Evolutionary conservation across 1,139 yeast species (phyloP).

Genomic region (Candida freyschussii): DNA sequence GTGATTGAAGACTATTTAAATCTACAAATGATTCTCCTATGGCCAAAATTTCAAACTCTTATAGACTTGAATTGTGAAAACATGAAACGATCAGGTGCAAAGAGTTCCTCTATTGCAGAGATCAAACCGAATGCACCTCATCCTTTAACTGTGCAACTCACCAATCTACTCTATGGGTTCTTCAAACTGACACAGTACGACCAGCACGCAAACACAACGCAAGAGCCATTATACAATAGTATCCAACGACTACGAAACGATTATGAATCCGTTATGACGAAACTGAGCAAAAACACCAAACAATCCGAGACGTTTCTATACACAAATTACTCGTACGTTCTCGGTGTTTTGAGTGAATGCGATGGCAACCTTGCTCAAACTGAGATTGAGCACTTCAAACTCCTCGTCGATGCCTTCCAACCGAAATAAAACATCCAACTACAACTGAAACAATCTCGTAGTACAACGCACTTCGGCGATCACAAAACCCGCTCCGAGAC

Average conservation of each 20-base stretch:
- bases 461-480: neutral
- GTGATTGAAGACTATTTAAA: conserved; percentile 71
- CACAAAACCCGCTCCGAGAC: neutral
- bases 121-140: conserved; percentile 44
- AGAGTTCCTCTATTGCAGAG: conserved; percentile 27
- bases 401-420: conserved; percentile 57
- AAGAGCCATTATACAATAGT: conserved; percentile 72
- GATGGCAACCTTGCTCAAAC: conserved; percentile 49
- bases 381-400: conserved; percentile 57
- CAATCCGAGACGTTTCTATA: conserved; percentile 69
- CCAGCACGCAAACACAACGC: conserved; percentile 29
- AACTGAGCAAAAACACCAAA: conserved; percentile 48
- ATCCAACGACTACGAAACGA: conserved; percentile 68
- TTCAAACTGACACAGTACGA: conserved; percentile 47
- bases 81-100: conserved; percentile 33
- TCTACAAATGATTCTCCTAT: conserved; percentile 57
- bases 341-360: conserved; percentile 44
- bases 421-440: conserved; percentile 9
- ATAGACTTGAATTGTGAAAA: conserved; percentile 75
- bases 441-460: neutral
- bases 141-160: conserved; percentile 75
- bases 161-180: conserved; percentile 69
- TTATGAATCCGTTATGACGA: conserved; percentile 74
- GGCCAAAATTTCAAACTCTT: conserved; percentile 82
- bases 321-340: conserved; percentile 63